Evolutionary conservation across 1,284 basidiomycete species (phyloP), one percentile per base, ranked within the genome.

Genomic region (Microbotryum silenes-acaulis): DNA sequence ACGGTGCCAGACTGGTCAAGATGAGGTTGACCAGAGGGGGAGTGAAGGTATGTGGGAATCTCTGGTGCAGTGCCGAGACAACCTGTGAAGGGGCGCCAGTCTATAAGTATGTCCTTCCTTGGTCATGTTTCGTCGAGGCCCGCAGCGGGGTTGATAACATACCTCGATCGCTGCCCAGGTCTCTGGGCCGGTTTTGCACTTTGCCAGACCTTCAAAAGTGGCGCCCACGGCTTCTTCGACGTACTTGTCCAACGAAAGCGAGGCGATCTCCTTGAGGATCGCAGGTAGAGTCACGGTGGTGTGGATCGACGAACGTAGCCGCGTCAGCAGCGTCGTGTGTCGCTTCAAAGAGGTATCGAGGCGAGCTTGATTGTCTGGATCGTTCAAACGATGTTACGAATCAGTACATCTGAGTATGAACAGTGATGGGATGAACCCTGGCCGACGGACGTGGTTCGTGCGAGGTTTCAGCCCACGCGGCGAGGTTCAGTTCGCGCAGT

Each of bases 181-280:
- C 74, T 98, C 92, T 70, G 87, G 87, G 70, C 91, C 89, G 0
- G 82, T 89, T 79, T 87, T 92, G 75, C 91, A 93, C 65, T 86
- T 83, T 12, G 77, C 76, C 47, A 94, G 80, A 2, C 96, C 94
- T 73, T 99, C 96, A 0, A 89, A 78, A 0, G 87, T 80, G 2
- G 91, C 92, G 14, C 85, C 85, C 1, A 89, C 87, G 64, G 97
- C 86, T 77, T 99, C 96, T 71, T 97, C 93, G 57, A 94, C 81
- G 74, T 99, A 97, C 76, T 97, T 98, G 77, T 91, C 91, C 54
- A 99, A 80, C 5, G 90, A 87, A 52, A 99, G 81, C 0, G 85
- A 81, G 63, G 89, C 85, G 65, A 96, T 85, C 72, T 99, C 96
- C 76, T 93, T 94, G 72, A 93, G 78, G 62, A 96, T 83, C 70